Evolutionary conservation across 805 yeast species (phyloP).

Genomic region (Candida silvicultrix): DNA sequence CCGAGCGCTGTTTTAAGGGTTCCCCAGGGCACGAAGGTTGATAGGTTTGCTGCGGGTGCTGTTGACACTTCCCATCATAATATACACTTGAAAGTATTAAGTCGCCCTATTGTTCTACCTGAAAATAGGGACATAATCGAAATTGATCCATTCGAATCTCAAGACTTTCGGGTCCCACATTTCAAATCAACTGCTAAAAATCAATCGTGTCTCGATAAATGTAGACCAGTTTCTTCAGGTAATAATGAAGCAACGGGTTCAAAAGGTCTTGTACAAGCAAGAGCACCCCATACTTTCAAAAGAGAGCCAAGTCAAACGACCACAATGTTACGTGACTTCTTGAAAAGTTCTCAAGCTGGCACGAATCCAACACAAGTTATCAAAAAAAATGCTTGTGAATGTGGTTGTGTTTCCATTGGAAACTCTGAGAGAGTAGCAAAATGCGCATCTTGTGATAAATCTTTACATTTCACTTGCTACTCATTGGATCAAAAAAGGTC

Average conservation of each 20-base stretch:
- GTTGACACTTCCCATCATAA: conserved; percentile 27
- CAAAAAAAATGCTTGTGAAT: conserved; percentile 13
- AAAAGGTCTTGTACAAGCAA: not conserved
- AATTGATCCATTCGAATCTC: conserved; percentile 14
- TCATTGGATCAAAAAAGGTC: conserved; percentile 16
- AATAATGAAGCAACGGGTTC: not conserved
- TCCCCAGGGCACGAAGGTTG: conserved; percentile 10
- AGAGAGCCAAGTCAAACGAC: conserved; percentile 26
- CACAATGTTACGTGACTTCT: conserved; percentile 20
- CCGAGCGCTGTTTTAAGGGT: conserved; percentile 29
- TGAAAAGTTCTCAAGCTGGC: conserved; percentile 19
- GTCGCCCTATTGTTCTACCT: conserved; percentile 11
- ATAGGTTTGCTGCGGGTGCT: conserved; percentile 21
- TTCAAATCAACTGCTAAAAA: too few relatives aligned
- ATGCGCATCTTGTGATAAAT: conserved; percentile 27
- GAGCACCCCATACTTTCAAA: not conserved
- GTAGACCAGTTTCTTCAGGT: not conserved
- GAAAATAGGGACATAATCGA: conserved; percentile 6
- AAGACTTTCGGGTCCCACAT: too few relatives aligned
- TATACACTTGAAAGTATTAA: conserved; percentile 24
- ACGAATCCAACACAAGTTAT: conserved; percentile 25
- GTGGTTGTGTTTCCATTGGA: conserved; percentile 29
- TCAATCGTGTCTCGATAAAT: too few relatives aligned
- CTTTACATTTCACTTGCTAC: conserved; percentile 30
- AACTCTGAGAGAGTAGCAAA: conserved; percentile 7